Percentiles rank a stretch among this genome's conserved stretches.
Conservation (phyloP, 306 rosid species). For the Comarum palustre region DNA sequence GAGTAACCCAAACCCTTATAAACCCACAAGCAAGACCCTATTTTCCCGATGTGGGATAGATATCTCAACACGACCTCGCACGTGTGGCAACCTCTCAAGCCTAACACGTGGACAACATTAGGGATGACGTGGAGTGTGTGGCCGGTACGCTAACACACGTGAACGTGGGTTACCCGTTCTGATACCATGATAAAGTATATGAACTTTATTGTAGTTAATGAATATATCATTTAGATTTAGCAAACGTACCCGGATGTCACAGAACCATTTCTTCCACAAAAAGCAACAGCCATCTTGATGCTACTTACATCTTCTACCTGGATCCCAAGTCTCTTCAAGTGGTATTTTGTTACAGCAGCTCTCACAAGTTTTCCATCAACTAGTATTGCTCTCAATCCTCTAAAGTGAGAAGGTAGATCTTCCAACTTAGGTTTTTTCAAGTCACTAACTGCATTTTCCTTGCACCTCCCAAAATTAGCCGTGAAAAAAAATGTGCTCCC, state of each 20-base stretch:
- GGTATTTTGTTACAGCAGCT: slow-evolving; percentile 89
- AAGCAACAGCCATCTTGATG: slow-evolving; percentile 55
- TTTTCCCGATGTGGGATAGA: too few species aligned
- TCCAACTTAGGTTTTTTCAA: slow-evolving; percentile 64
- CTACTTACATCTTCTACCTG: slow-evolving; percentile 53
- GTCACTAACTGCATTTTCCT: slow-evolving; percentile 44
- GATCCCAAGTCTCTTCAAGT: slow-evolving; percentile 90
- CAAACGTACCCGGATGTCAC: slow-evolving; percentile 45
- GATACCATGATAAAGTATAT: too few species aligned
- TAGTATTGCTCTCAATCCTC: slow-evolving; percentile 75
- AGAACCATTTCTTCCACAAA: slow-evolving; percentile 63
- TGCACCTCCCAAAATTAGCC: slow-evolving; percentile 56
- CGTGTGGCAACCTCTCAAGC: too few species aligned
- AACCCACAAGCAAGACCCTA: too few species aligned
- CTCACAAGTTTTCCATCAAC: slow-evolving; percentile 90
- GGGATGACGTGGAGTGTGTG: too few species aligned
- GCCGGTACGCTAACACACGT: too few species aligned
- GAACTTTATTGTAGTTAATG: neutral
- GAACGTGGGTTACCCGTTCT: too few species aligned
- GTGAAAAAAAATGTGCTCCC: slow-evolving; percentile 96
- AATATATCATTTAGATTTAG: neutral
- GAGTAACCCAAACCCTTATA: too few species aligned
- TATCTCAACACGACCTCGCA: too few species aligned
- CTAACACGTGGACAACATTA: too few species aligned
- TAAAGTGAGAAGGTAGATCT: slow-evolving; percentile 74